Percentiles rank a stretch among this genome's conserved stretches.
These are phyloP conservation scores for Acidomyces sp. DNA, from an alignment of 495 filamentous ascomycete species.

Conservation along the genomic window DNA sequence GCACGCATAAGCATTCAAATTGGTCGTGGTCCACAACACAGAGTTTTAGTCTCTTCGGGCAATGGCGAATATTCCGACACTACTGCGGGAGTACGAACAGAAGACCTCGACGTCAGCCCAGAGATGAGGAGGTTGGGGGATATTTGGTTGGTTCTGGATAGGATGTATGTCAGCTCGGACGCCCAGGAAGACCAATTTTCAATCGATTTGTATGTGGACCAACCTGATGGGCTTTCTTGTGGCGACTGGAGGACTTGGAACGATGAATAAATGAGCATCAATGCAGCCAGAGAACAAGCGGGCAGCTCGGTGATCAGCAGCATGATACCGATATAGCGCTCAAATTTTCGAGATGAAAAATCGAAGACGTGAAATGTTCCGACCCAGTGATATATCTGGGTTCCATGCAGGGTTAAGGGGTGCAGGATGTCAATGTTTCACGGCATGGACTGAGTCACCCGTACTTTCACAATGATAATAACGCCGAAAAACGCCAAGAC, in stretches of 20 bases:
- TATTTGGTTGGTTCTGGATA: constrained; percentile 69
- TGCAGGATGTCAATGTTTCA: too few relatives aligned
- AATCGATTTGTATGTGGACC: constrained; percentile 26
- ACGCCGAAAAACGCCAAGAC: too few relatives aligned
- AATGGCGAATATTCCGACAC: constrained; percentile 57
- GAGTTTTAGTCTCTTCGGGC: constrained; percentile 41
- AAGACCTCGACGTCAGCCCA: constrained; percentile 58
- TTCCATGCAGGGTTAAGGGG: too few relatives aligned
- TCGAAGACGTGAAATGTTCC: too few relatives aligned
- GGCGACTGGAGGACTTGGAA: constrained; percentile 28
- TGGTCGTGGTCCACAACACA: constrained; percentile 53
- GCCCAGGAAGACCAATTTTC: constrained; percentile 24
- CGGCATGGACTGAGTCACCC: too few relatives aligned
- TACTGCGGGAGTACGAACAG: constrained; percentile 51
- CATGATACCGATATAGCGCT: too few relatives aligned
- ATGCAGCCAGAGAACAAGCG: too few relatives aligned
- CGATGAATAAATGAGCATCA: too few relatives aligned
- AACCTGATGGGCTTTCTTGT: constrained; percentile 17
- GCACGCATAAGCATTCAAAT: constrained; percentile 52
- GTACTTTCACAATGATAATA: too few relatives aligned
- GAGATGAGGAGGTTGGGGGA: constrained; percentile 37
- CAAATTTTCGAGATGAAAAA: too few relatives aligned
- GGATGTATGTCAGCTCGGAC: constrained; percentile 25
- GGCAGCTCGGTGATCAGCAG: too few relatives aligned
- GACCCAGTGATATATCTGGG: too few relatives aligned